A percentile compares a stretch with the other conserved stretches of the same genome.
Evolutionary conservation across 1,284 basidiomycete genomes (phyloP).

Genomic region (Moniliella sp.): DNA sequence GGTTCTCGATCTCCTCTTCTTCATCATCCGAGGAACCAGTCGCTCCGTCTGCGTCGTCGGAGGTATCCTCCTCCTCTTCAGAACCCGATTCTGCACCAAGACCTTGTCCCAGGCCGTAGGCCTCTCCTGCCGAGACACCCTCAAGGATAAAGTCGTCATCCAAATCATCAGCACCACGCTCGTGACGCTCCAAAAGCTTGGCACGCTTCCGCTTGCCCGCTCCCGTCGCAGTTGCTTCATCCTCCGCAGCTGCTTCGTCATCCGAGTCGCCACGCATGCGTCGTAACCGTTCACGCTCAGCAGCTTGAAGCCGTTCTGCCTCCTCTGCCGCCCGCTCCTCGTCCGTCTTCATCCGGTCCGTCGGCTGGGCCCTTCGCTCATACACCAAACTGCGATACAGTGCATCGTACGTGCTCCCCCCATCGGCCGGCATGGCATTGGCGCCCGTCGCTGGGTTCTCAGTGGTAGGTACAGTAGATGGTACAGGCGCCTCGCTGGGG

Average conservation of each 20-base stretch:
- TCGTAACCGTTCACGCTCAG: conserved; percentile 54
- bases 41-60: conserved; percentile 8
- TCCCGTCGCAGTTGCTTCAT: conserved; percentile 18
- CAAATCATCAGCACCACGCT: conserved; percentile 48
- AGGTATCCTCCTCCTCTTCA: conserved; percentile 32
- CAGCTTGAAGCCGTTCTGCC: conserved; percentile 63
- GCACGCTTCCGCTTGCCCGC: conserved; percentile 13
- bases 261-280: conserved; percentile 69
- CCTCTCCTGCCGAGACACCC: conserved; percentile 15
- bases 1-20: conserved; percentile 12
- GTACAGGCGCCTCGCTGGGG: too few species aligned
- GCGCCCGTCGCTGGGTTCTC: too few species aligned
- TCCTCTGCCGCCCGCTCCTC: conserved; percentile 76
- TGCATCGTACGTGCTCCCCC: conserved; percentile 55
- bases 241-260: conserved; percentile 31
- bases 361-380: conserved; percentile 76
- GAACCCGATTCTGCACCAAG: conserved; percentile 24
- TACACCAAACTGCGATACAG: conserved; percentile 77
- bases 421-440: too few species aligned
- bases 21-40: conserved; percentile 5
- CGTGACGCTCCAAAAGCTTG: conserved; percentile 40
- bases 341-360: conserved; percentile 85
- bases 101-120: conserved; percentile 19
- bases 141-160: conserved; percentile 58
- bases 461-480: too few species aligned